Evolutionary conservation across 163 green algal species (phyloP).

Genomic region (Scenedesmus sp.): DNA sequence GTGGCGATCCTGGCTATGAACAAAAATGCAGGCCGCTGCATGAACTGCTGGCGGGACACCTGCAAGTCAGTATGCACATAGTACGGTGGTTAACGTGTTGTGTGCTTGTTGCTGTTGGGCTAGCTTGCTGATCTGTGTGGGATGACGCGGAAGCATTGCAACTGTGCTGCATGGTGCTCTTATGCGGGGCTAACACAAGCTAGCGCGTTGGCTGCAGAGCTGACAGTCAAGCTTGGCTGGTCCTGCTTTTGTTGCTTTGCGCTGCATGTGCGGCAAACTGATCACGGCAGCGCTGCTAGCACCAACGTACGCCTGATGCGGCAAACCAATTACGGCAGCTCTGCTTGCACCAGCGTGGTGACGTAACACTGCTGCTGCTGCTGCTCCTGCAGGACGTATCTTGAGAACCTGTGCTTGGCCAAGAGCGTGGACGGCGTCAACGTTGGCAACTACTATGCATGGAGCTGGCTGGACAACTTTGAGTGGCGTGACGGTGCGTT

Average conservation of each 20-base stretch:
- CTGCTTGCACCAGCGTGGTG: not conserved
- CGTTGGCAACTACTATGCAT: slow-evolving; percentile 54
- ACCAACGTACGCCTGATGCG: too few species aligned
- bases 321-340: not conserved
- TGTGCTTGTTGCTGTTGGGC: too few species aligned
- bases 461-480: slow-evolving; percentile 70
- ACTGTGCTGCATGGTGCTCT: not conserved
- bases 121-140: not conserved
- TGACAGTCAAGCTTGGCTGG: too few species aligned
- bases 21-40: slow-evolving; percentile 6
- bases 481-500: slow-evolving; percentile 63
- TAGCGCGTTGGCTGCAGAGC: too few species aligned
- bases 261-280: too few species aligned
- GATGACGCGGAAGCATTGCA: not conserved
- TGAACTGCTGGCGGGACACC: slow-evolving; percentile 35
- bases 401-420: slow-evolving; percentile 53
- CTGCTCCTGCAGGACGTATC: slow-evolving; percentile 39
- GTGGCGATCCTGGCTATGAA: slow-evolving; percentile 48
- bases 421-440: slow-evolving; percentile 52
- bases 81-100: too few species aligned
- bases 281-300: too few species aligned
- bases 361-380: not conserved
- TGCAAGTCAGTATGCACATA: slow-evolving; percentile 18
- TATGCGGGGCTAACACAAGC: too few species aligned
- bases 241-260: too few species aligned